Evolutionary conservation across 371 early-diverging fungal species (phyloP), one percentile per base, ranked within the genome.

Genomic region (Haplosporangium sp.): DNA sequence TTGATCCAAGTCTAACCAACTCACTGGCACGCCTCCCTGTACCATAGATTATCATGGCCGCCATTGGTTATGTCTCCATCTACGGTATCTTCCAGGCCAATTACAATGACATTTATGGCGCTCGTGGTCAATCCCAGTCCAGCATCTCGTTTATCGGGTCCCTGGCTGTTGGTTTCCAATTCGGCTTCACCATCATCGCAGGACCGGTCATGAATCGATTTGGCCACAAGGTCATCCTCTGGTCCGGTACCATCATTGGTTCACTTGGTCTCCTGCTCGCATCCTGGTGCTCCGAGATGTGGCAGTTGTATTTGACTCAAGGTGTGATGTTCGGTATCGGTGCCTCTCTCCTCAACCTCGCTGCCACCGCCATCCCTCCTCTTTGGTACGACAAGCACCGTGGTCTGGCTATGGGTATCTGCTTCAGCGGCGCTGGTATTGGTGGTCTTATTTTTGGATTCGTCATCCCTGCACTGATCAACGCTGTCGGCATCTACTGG

Each of bases 381-480:
- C 91, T 94, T 55, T 94, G 91, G 91, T 95, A 93, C 65, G 64
- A 75, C 53, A 86, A 83, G 55, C 63, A 83, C 48, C 86, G 94
- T 18, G 92, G 92, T 2, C 67, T 92, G 36, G 94, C 94, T 1
- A 87, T 90, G n/a, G 95, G 95, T 8, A 66, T 93, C 10, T 90
- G 91, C 13, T 85, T 91, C 67, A 82, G 91, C 6, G 93, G 95
- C 4, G 86, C 87, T 1, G 90, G 90, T 55, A 63, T 92, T n/a
- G 93, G 93, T 48, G 93, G 92, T 29, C 72, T 93, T 21, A 62
- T 82, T 45, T 57, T 91, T n/a, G 83, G 89, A n/a, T 87, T 89
- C 54, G 81, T 86, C 8, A 83, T 85, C 0, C 87, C 86, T 14
- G 84, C 86, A 3, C 71, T 86, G 55, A 81, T 92, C 40, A 53